Percentiles rank a stretch among this genome's conserved stretches.
phyloP scores from a whole-genome alignment of 2,329 filamentous ascomycete genomes.

The Leptographium procerum region DNA sequence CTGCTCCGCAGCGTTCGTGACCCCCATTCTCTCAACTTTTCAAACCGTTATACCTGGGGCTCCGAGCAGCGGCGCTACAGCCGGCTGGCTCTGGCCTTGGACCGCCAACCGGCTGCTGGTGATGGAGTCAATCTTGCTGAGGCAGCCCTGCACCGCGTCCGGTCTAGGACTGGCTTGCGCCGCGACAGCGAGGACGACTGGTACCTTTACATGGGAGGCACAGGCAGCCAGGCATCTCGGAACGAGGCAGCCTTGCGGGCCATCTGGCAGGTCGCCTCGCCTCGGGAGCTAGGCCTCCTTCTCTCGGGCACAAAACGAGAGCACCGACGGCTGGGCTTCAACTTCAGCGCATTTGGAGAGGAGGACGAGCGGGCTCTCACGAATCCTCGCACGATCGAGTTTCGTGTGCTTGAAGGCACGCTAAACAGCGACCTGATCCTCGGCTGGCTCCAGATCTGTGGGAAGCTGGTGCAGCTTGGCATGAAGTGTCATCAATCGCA shows the following conservation, averaged over 20 bases:
- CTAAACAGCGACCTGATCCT: conserved; percentile 17
- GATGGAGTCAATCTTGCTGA: conserved; percentile 2
- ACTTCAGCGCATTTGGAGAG: conserved; percentile 26
- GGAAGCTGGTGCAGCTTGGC: conserved; percentile 19
- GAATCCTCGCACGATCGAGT: conserved; percentile 26
- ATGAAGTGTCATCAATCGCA: conserved; percentile 7
- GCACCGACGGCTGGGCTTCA: conserved; percentile 27
- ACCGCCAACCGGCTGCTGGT: neutral
- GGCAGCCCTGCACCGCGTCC: conserved; percentile 3
- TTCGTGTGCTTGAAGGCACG: conserved; percentile 27
- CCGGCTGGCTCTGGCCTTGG: conserved; percentile 18
- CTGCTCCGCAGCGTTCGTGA: conserved; percentile 24
- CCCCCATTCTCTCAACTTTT: conserved; percentile 24
- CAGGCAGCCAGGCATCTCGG: neutral
- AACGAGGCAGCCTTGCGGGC: conserved; percentile 14
- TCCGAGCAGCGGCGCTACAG: conserved; percentile 21
- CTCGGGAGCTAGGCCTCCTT: conserved; percentile 22
- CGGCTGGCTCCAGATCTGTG: conserved; percentile 24
- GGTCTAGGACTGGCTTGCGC: neutral
- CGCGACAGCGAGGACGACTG: conserved; percentile 11
- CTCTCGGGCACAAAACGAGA: conserved; percentile 22
- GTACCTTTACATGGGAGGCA: conserved; percentile 9
- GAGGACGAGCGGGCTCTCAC: conserved; percentile 22
- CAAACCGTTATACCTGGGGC: conserved; percentile 27
- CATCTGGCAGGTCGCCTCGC: conserved; percentile 19